Conservation (phyloP, 345 rosid genomes). For the Raphanus raphanistrum region DNA sequence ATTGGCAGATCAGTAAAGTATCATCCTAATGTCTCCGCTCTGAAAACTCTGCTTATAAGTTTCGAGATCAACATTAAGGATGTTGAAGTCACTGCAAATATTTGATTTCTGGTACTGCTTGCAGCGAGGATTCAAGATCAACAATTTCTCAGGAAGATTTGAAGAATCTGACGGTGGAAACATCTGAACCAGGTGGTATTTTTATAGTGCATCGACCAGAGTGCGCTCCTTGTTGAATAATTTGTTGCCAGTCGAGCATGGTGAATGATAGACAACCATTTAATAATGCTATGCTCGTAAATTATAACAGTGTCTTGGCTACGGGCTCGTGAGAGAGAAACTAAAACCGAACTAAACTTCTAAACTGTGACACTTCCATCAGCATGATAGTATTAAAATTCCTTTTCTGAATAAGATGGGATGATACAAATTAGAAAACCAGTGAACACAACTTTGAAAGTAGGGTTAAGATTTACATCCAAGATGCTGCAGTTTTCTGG, state of each 20-base stretch:
- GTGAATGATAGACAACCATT: background rate
- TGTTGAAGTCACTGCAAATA: background rate
- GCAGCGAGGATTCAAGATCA: background rate
- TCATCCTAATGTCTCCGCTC: background rate
- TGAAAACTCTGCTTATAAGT: background rate
- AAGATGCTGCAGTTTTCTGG: constrained; percentile 18
- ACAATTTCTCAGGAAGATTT: background rate
- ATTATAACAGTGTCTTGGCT: background rate
- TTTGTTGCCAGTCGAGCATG: background rate
- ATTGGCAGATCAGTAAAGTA: background rate
- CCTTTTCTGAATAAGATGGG: background rate
- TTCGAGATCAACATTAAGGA: background rate
- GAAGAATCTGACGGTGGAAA: background rate
- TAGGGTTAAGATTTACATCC: constrained; percentile 35
- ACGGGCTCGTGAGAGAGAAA: background rate
- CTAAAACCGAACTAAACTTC: background rate
- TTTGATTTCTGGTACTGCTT: background rate
- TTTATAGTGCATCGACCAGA: background rate
- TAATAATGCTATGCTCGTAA: background rate
- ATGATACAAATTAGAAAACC: background rate
- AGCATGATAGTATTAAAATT: background rate
- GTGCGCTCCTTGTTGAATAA: background rate
- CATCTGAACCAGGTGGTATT: background rate
- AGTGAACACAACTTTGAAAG: constrained; percentile 25
- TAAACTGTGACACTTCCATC: background rate